Evolutionary conservation across 2,329 filamentous ascomycete species (phyloP).

Genomic region (Ophiocordyceps robertsii): DNA sequence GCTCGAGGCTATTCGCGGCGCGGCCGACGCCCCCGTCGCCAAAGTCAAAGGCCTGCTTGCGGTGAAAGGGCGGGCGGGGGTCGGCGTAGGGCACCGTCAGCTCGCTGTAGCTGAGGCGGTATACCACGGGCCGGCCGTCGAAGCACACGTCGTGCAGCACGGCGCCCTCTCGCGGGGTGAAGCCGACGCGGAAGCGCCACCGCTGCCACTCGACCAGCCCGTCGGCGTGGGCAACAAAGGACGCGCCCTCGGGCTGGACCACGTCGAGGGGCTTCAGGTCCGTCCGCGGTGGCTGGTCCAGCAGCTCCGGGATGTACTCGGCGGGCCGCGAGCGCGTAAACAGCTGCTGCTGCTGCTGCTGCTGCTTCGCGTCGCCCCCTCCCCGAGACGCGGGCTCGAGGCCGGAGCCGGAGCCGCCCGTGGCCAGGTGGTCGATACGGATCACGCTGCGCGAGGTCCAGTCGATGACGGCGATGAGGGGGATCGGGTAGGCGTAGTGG

Average conservation of each 20-base stretch:
- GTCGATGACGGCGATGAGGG: slow-evolving; percentile 46
- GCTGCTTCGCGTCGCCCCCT: slow-evolving; percentile 4
- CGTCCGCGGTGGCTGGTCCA: slow-evolving; percentile 29
- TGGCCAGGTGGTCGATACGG: slow-evolving; percentile 43
- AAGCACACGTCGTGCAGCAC: slow-evolving; percentile 59
- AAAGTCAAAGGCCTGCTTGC: slow-evolving; percentile 61
- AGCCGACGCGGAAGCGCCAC: slow-evolving; percentile 56
- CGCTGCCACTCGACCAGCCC: slow-evolving; percentile 47
- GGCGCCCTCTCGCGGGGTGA: slow-evolving; percentile 57
- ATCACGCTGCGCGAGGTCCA: slow-evolving; percentile 38
- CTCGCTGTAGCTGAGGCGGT: slow-evolving; percentile 54
- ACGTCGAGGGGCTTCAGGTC: slow-evolving; percentile 60
- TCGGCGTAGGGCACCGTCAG: slow-evolving; percentile 60
- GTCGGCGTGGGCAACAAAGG: slow-evolving; percentile 42
- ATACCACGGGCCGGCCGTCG: slow-evolving; percentile 50
- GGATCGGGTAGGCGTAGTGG: slow-evolving; percentile 49
- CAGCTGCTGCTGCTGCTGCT: slow-evolving; percentile 25
- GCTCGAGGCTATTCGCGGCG: slow-evolving; percentile 52
- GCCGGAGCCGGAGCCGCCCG: slow-evolving; percentile 30
- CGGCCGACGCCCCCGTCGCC: slow-evolving; percentile 56
- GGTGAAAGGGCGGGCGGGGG: slow-evolving; percentile 49
- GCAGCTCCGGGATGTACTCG: slow-evolving; percentile 37
- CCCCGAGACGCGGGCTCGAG: slow-evolving; percentile 15
- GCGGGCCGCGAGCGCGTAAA: slow-evolving; percentile 26
- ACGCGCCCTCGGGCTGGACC: slow-evolving; percentile 54